Base-by-base conservation (phyloP, 768 basidiomycete species). In the Suillus clintonianus region DNA sequence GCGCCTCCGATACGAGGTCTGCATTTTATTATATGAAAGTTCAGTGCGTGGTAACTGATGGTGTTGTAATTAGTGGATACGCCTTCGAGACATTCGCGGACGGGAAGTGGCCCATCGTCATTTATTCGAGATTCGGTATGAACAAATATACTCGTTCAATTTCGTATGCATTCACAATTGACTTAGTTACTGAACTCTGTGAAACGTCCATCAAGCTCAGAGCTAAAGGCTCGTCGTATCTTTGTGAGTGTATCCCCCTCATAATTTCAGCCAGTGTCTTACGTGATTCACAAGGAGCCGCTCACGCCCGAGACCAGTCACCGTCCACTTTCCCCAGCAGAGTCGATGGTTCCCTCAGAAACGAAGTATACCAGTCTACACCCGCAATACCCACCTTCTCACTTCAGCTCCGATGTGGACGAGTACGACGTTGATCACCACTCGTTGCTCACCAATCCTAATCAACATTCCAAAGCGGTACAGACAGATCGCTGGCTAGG, bases 401-500 rank as follows among this genome's bases (percentile, higher is more conserved):
- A 71, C 50, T 53, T 65, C 43, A 77, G 65, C 67, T 79, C 82
- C 61, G 85, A 87, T 42, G 81, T n/a, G 81, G 87, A 57, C 42
- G 79, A 78, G 43, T 76, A 73, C 24, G 77, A 76, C 68, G 78
- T 22, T 71, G 78, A 64, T 66, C 76, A 30, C 76, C 62, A 56
- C 11, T 34, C 70, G 8, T 36, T 74, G 53, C 67, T 60, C 13
- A 17, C 81, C 64, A n/a, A n/a, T 34, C 19, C 51, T n/a, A 80
- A 80, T 67, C 87, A 85, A 27, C 83, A 85, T 3, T 88, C 87
- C 32, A 82, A 85, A 50, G 88, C 84, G 14, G 83, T 90, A 8
- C 93, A 94, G 71, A 92, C 91, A 1, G 90, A 92, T 50, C 69
- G 68, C 32, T 77, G 68, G 59, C 65, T 76, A 36, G 75, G 72